Conservation (phyloP, 306 rosid genomes). For the Prosopis cineraria region DNA sequence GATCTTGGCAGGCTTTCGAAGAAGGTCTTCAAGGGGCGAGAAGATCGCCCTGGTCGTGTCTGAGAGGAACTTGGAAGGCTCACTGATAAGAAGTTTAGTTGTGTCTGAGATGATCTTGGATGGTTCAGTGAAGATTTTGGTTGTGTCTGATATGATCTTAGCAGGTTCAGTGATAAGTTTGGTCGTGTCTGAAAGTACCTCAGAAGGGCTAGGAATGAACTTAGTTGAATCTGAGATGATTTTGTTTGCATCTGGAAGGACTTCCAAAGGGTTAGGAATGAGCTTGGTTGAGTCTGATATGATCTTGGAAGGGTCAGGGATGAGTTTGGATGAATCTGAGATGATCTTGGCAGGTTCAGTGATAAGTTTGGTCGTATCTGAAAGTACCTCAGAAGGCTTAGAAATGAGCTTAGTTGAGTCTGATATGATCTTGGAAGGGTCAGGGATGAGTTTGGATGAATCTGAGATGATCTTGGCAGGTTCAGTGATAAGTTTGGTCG, state of each 20-base stretch:
- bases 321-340: neutral
- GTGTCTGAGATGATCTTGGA: neutral
- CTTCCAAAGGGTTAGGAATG: neutral
- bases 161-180: neutral
- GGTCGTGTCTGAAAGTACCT: neutral
- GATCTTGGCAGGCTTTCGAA: neutral
- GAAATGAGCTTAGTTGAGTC: neutral
- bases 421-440: neutral
- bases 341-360: neutral
- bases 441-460: neutral
- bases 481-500: neutral
- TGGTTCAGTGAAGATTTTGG: neutral
- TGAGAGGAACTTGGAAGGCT: neutral
- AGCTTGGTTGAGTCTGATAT: neutral
- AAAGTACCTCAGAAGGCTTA: neutral
- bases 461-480: neutral
- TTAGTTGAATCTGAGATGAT: neutral
- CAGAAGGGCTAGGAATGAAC: neutral
- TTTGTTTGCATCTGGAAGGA: neutral
- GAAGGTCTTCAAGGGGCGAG: neutral
- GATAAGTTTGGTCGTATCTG: too few species aligned
- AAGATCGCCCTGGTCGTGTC: neutral
- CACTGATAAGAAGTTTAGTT: neutral
- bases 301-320: neutral
- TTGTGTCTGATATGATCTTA: neutral